A percentile compares a stretch with the other conserved stretches of the same genome.
phyloP scores from a whole-genome alignment of 495 filamentous ascomycete genomes.

The Jackrogersella multiformis region DNA sequence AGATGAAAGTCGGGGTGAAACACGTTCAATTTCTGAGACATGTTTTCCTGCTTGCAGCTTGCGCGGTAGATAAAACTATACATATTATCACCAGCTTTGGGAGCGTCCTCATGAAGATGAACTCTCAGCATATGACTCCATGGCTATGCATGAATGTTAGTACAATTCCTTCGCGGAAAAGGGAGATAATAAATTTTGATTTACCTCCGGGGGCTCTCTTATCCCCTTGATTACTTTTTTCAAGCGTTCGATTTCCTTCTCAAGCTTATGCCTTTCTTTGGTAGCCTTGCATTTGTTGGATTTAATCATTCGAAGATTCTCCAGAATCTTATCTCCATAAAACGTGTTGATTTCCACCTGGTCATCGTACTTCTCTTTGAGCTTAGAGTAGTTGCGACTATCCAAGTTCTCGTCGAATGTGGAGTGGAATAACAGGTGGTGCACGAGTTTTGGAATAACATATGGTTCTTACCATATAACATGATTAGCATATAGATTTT shows the following conservation, averaged over 20 bases:
- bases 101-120: neutral
- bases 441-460: neutral
- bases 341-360: neutral
- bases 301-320: neutral
- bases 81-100: too few species aligned
- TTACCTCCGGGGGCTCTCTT: neutral
- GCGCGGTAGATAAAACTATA: constrained; percentile 35
- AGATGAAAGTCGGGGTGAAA: constrained; percentile 44
- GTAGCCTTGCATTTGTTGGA: neutral
- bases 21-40: constrained; percentile 33
- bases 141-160: constrained; percentile 9
- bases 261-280: neutral
- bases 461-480: neutral
- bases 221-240: neutral
- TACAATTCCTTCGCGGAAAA: neutral
- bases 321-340: neutral
- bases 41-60: constrained; percentile 50
- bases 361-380: neutral
- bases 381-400: neutral
- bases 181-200: too few species aligned
- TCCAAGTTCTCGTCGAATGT: neutral
- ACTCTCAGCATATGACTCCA: constrained; percentile 24
- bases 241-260: neutral
- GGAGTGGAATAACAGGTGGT: neutral
- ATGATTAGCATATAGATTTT: neutral